Evolutionary conservation across 306 rosid genomes (phyloP).

Genomic region (Alnus glutinosa): DNA sequence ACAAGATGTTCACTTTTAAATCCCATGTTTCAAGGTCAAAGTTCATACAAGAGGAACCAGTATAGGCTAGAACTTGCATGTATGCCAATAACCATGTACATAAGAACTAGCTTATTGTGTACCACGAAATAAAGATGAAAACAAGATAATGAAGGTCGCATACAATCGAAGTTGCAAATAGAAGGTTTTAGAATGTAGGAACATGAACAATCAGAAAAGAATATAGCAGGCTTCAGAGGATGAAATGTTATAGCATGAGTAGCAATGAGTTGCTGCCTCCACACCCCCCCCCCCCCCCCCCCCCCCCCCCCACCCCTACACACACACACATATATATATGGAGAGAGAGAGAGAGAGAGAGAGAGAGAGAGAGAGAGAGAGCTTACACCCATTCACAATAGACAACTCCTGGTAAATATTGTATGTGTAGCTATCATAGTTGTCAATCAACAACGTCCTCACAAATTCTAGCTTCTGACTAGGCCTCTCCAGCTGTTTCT

Average conservation of each 20-base stretch:
- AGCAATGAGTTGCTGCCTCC: background rate
- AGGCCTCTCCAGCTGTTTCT: conserved; percentile 36
- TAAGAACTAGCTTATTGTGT: background rate
- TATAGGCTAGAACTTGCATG: background rate
- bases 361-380: conserved; percentile 22
- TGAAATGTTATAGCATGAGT: background rate
- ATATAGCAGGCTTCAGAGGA: background rate
- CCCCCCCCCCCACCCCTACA: background rate
- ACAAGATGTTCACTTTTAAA: background rate
- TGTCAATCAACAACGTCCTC: conserved; percentile 93
- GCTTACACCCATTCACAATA: conserved; percentile 80
- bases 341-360: background rate
- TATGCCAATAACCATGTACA: background rate
- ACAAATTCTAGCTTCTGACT: conserved; percentile 55
- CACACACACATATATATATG: background rate
- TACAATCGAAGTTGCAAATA: background rate
- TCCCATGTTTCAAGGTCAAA: background rate
- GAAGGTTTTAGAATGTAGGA: background rate
- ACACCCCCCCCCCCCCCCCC: too few species aligned
- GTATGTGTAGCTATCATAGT: conserved; percentile 97
- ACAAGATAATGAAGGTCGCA: background rate
- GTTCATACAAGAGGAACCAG: background rate
- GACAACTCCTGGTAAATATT: conserved; percentile 95
- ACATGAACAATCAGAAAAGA: background rate
- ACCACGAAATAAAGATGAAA: background rate